phyloP scores from a whole-genome alignment of 352 stramenopile genomes.

The Phytophthora pseudosyringae region DNA sequence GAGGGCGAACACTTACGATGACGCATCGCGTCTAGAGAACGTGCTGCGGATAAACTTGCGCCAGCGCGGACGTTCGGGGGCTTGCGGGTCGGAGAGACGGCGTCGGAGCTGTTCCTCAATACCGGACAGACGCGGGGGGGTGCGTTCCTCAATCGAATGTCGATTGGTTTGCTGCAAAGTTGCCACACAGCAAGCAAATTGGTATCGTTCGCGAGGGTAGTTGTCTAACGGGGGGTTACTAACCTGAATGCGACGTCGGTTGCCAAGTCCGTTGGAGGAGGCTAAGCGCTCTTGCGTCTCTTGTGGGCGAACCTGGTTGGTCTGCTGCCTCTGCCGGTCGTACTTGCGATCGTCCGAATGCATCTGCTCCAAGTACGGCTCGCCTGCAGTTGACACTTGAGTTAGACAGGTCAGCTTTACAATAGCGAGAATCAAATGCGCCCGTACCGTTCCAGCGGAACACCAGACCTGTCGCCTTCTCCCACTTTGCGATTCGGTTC shows the following conservation, averaged over 20 bases:
- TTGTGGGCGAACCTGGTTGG: not conserved
- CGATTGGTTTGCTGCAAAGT: slow-evolving; percentile 15
- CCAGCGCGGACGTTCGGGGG: slow-evolving; percentile 22
- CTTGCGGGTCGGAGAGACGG: slow-evolving; percentile 33
- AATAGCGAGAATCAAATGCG: no score
- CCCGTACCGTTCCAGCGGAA: slow-evolving; percentile 51
- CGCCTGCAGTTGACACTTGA: slow-evolving; percentile 19
- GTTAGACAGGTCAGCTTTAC: not conserved
- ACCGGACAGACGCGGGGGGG: slow-evolving; percentile 1
- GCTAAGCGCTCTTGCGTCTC: not conserved
- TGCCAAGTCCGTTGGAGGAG: not conserved
- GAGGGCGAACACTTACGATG: not conserved
- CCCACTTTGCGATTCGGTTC: slow-evolving; percentile 47
- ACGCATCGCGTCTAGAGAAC: slow-evolving; percentile 16
- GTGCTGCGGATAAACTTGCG: slow-evolving; percentile 40
- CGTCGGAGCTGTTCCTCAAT: slow-evolving; percentile 27
- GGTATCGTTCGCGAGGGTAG: not conserved
- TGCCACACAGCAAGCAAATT: not conserved
- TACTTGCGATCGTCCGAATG: slow-evolving; percentile 22
- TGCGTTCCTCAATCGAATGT: slow-evolving; percentile 33
- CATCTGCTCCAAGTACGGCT: slow-evolving; percentile 48
- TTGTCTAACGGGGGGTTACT: not conserved
- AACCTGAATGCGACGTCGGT: slow-evolving; percentile 24
- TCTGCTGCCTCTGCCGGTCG: slow-evolving; percentile 20
- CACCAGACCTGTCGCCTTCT: slow-evolving; percentile 35